Conservation (phyloP, 768 basidiomycete species). For the Pisolithus marmoratus region DNA sequence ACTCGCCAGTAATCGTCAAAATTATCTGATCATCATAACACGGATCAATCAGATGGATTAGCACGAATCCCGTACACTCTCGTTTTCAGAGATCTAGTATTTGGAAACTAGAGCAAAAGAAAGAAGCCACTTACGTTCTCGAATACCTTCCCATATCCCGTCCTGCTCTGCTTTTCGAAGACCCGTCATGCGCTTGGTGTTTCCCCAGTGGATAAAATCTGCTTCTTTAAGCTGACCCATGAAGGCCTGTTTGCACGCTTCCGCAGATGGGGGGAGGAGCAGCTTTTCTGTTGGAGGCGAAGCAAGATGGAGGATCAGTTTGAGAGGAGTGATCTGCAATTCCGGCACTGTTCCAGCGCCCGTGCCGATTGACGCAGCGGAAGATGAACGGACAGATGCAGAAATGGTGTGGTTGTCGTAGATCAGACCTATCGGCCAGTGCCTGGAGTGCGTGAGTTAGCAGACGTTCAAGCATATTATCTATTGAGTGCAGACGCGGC, state of each 20-base stretch:
- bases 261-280: constrained; percentile 70
- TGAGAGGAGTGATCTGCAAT: constrained; percentile 49
- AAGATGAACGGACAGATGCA: constrained; percentile 33
- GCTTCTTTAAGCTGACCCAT: constrained; percentile 97
- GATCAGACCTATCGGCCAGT: constrained; percentile 95
- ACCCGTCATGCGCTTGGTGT: constrained; percentile 88
- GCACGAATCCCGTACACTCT: constrained; percentile 9
- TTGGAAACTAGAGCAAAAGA: background rate
- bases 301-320: constrained; percentile 81
- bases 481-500: background rate
- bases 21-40: constrained; percentile 58
- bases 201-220: constrained; percentile 96
- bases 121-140: constrained; percentile 67
- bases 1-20: constrained; percentile 95
- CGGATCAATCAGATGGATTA: constrained; percentile 14
- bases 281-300: constrained; percentile 86
- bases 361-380: constrained; percentile 26
- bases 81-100: background rate
- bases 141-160: constrained; percentile 94
- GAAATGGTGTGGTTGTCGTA: constrained; percentile 81
- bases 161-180: constrained; percentile 91
- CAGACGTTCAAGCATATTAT: background rate
- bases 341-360: constrained; percentile 34
- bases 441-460: constrained; percentile 51
- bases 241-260: constrained; percentile 88